Base-by-base conservation (phyloP, 1,139 yeast species). In the Blastobotrys proliferans region DNA sequence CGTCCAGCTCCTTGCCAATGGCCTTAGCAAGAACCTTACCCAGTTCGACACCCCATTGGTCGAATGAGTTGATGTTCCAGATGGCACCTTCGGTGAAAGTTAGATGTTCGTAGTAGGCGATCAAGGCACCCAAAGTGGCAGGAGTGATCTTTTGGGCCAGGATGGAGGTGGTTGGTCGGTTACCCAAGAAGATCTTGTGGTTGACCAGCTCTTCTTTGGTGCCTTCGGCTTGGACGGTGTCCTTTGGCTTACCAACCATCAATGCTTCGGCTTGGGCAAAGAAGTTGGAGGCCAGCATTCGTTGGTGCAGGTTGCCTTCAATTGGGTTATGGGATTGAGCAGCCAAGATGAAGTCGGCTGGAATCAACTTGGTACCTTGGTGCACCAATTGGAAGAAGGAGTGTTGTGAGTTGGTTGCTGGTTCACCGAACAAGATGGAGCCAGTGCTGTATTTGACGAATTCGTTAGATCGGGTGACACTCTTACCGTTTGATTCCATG, bases 1-100 rank as follows among this genome's bases (percentile, higher is more conserved):
- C 79, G 53, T 83, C 81, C 64, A 92, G 80, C 72, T 92, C 96
- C 59, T 77, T 76, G 57, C 94, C 94, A 63, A 92, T 92, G 51
- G 77, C 94, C 81, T 92, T 92, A 63, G 98, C 98, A 64, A 92
- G 79, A 43, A 84, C 94, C 75, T 92, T 92, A 67, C 98, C 98
- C 61, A 92, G 83, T 74, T 92, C 98, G 60, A 92, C 98, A 70
- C 98, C 98, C 96, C 97, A 92, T 76, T 92, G 98, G 74, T 92
- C 98, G 64, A 87, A 92, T 14, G 97, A 90, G 79, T 92, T 92
- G 74, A 92, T 90, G 78, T 94, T 92, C 98, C 98, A 92, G 62
- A 92, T 71, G 48, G 98, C 98, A 70, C 98, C 98, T 72, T 92
- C 98, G 49, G 90, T 90, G 70, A 92, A 92, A 30, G 97, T 92